Percentiles rank a stretch among this genome's conserved stretches.
phyloP scores from a whole-genome alignment of 1,139 yeast species.

The Diutina neorugosa region DNA sequence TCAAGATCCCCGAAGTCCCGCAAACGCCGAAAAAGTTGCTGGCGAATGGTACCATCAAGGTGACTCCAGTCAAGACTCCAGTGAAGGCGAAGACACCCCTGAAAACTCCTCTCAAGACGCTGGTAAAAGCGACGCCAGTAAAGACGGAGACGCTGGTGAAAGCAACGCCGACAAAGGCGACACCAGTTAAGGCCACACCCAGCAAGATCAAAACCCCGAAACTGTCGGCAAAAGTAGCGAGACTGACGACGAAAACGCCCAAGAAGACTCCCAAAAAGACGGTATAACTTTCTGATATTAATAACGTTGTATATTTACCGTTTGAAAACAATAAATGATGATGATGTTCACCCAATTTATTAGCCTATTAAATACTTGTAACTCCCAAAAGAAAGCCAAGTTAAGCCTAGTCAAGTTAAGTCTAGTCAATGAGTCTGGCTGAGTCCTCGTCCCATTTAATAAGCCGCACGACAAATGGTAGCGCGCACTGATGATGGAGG shows the following conservation, averaged over 20 bases:
- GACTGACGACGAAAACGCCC: not conserved
- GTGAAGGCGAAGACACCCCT: not conserved
- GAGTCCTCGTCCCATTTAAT: too few relatives aligned
- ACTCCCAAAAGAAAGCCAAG: too few relatives aligned
- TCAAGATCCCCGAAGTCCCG: slow-evolving; percentile 1
- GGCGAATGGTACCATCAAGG: not conserved
- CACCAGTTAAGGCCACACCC: not conserved
- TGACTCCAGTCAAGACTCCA: not conserved
- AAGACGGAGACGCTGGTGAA: not conserved
- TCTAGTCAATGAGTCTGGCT: too few relatives aligned
- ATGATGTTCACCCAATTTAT: too few relatives aligned
- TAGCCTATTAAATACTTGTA: too few relatives aligned
- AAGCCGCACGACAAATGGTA: not conserved
- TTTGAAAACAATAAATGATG: too few relatives aligned
- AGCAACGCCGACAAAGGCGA: not conserved
- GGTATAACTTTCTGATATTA: not conserved
- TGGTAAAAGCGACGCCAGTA: not conserved
- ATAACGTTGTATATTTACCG: not conserved
- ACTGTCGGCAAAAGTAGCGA: not conserved
- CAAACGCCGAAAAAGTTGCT: not conserved
- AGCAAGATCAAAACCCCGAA: not conserved
- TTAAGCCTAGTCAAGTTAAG: too few relatives aligned
- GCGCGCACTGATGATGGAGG: not conserved
- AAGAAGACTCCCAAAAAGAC: not conserved
- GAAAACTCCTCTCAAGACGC: not conserved